Evolutionary conservation across 352 stramenopile genomes (phyloP).

Genomic region (Phytopythium cucurbitacearum): DNA sequence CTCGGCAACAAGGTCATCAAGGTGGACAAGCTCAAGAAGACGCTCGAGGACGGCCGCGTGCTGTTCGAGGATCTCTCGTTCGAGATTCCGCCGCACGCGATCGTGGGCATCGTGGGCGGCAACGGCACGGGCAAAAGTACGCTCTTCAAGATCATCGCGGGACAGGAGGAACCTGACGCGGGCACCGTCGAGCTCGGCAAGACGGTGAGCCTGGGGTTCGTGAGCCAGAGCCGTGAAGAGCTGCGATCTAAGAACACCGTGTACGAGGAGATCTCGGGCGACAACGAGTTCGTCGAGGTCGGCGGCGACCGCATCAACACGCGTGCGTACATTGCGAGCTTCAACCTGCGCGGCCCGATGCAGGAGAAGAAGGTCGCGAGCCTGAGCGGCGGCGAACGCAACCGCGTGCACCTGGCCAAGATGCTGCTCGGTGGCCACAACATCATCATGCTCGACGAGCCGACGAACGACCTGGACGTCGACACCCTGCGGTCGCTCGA

Average conservation of each 20-base stretch:
- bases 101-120: constrained; percentile 96
- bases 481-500: constrained; percentile 87
- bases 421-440: constrained; percentile 83
- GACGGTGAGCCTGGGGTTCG: constrained; percentile 74
- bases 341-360: constrained; percentile 81
- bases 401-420: constrained; percentile 83
- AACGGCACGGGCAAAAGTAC: constrained; percentile 98
- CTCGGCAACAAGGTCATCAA: constrained; percentile 93
- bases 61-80: constrained; percentile 95
- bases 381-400: constrained; percentile 79
- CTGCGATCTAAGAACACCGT: constrained; percentile 57
- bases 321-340: constrained; percentile 81
- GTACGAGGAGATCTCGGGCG: constrained; percentile 83
- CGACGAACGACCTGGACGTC: constrained; percentile 85
- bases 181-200: constrained; percentile 73
- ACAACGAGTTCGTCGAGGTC: constrained; percentile 83
- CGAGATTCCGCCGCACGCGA: constrained; percentile 92
- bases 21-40: constrained; percentile 69
- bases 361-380: constrained; percentile 79
- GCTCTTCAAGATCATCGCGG: constrained; percentile 95
- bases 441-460: constrained; percentile 86
- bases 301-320: constrained; percentile 78
- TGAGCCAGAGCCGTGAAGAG: constrained; percentile 76
- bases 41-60: constrained; percentile 62
- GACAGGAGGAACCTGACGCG: constrained; percentile 83